These are phyloP conservation scores for Cladorrhinum samala DNA, from an alignment of 495 filamentous ascomycete genomes.

Conservation along the genomic window DNA sequence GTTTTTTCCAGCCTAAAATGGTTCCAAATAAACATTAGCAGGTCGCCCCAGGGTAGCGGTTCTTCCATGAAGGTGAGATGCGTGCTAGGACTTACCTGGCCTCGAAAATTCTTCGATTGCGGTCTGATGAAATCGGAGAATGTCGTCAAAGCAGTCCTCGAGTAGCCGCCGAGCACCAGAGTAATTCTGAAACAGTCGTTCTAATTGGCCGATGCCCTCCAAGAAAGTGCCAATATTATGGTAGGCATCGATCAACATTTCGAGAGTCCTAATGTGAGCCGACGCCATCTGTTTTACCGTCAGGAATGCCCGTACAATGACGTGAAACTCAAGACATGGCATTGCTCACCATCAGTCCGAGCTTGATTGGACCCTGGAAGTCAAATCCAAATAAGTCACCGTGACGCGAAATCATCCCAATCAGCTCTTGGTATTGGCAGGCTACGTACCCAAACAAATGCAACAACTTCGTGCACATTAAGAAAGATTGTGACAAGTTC, in stretches of 20 bases:
- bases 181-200: not conserved
- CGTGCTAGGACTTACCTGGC: not conserved
- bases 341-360: not conserved
- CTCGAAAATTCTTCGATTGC: not conserved
- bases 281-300: not conserved
- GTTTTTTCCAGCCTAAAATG: not conserved
- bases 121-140: not conserved
- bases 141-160: not conserved
- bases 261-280: not conserved
- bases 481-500: not conserved
- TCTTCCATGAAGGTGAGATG: not conserved
- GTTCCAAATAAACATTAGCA: too few species aligned
- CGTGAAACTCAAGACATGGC: not conserved
- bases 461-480: not conserved
- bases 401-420: not conserved
- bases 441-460: slow-evolving; percentile 1
- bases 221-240: not conserved
- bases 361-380: not conserved
- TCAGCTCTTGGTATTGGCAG: too few species aligned
- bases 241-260: not conserved
- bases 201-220: not conserved
- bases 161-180: not conserved
- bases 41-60: too few species aligned
- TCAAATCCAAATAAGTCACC: not conserved
- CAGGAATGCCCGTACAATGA: not conserved